Conservation (phyloP, 2,329 filamentous ascomycete species). For the Aspergillus quadrilineatus region DNA sequence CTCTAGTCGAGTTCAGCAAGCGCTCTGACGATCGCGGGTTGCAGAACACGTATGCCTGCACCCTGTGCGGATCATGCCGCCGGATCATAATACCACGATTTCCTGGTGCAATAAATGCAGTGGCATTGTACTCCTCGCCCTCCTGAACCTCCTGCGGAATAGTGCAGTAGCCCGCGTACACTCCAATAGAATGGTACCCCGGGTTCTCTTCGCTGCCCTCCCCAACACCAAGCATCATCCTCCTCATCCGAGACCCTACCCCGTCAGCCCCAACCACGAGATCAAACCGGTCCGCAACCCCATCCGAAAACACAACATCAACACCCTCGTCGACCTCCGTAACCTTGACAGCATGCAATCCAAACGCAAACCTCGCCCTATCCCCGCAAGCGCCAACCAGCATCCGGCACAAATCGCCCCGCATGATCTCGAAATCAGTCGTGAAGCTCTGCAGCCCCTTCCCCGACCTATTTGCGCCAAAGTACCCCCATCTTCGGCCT, state of each 20-base stretch:
- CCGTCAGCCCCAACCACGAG: conserved; percentile 34
- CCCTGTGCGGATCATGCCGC: conserved; percentile 36
- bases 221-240: conserved; percentile 17
- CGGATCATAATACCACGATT: conserved; percentile 44
- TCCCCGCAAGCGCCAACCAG: conserved; percentile 37
- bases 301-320: conserved; percentile 27
- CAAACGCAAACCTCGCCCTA: conserved; percentile 33
- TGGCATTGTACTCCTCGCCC: conserved; percentile 39
- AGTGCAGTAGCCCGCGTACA: conserved; percentile 40
- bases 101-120: conserved; percentile 37
- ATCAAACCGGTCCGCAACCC: conserved; percentile 24
- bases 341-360: conserved; percentile 27
- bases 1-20: conserved; percentile 29
- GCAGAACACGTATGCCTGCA: conserved; percentile 43
- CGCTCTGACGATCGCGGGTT: conserved; percentile 20
- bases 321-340: conserved; percentile 21
- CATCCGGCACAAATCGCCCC: conserved; percentile 51
- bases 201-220: conserved; percentile 10
- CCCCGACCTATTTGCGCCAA: conserved; percentile 42
- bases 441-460: conserved; percentile 42
- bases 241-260: conserved; percentile 18
- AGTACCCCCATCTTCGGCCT: conserved; percentile 42
- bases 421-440: conserved; percentile 56
- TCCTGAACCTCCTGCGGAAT: conserved; percentile 29
- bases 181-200: conserved; percentile 19